phyloP scores from a whole-genome alignment of 192 early-diverging fungal species.

The Coemansia sp. region DNA sequence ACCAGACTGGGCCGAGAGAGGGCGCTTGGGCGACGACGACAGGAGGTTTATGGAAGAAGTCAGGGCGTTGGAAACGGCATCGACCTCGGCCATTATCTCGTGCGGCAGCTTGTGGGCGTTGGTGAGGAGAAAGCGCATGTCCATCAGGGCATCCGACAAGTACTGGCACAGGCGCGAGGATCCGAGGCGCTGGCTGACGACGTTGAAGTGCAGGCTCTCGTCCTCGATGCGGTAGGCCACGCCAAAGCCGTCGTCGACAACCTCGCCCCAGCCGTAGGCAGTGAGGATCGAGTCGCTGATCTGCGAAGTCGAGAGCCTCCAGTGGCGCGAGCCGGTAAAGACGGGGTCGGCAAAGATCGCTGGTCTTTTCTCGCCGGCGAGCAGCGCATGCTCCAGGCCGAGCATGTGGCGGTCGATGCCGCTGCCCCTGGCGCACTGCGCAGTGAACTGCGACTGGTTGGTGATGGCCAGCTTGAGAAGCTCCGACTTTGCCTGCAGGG shows the following conservation, averaged over 20 bases:
- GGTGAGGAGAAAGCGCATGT: constrained; percentile 62
- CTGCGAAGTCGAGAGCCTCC: constrained; percentile 68
- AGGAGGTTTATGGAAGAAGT: constrained; percentile 48
- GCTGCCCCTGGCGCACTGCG: constrained; percentile 57
- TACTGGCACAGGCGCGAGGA: constrained; percentile 60
- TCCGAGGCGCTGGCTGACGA: constrained; percentile 50
- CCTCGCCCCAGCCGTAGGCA: constrained; percentile 63
- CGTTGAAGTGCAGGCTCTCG: constrained; percentile 51
- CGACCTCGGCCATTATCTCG: constrained; percentile 52
- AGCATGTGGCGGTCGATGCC: constrained; percentile 75
- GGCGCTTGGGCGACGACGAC: constrained; percentile 38
- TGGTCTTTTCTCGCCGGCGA: constrained; percentile 39
- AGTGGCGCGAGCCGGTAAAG: constrained; percentile 60
- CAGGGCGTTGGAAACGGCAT: constrained; percentile 49
- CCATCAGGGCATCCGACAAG: constrained; percentile 65
- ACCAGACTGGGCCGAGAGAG: constrained; percentile 6
- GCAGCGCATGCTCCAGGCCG: constrained; percentile 60
- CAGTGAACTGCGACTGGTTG: constrained; percentile 58
- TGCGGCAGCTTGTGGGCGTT: constrained; percentile 55
- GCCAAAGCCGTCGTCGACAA: constrained; percentile 60
- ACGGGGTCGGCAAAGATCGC: constrained; percentile 56
- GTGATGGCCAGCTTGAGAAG: constrained; percentile 55
- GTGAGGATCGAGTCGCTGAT: constrained; percentile 55
- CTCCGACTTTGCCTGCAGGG: constrained; percentile 46
- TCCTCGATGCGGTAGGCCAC: constrained; percentile 58